These are phyloP conservation scores for Xylariaceae sp. DNA, from an alignment of 2,329 filamentous ascomycete genomes.

Conservation along the genomic window DNA sequence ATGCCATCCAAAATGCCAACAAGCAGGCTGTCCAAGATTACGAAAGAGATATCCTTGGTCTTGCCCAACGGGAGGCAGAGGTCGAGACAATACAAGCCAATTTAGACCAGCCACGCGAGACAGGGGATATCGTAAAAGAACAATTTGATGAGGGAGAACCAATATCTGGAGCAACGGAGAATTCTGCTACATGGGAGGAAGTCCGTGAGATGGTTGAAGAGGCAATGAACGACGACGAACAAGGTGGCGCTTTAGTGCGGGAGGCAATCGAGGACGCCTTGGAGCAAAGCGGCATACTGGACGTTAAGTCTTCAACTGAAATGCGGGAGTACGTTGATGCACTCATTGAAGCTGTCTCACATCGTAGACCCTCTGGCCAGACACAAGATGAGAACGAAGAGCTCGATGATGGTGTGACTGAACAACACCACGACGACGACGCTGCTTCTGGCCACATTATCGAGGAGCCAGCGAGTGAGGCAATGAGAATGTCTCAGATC, in stretches of 20 bases:
- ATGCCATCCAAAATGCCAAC: constrained; percentile 66
- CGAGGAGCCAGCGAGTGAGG: constrained; percentile 3
- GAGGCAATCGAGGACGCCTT: constrained; percentile 54
- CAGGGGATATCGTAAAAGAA: constrained; percentile 9
- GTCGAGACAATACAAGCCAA: constrained; percentile 23
- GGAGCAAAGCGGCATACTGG: constrained; percentile 50
- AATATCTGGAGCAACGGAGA: constrained; percentile 26
- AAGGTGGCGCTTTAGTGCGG: constrained; percentile 47
- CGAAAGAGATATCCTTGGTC: constrained; percentile 58
- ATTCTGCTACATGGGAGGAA: constrained; percentile 47
- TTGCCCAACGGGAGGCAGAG: constrained; percentile 34
- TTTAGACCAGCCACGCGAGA: constrained; percentile 19
- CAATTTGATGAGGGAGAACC: constrained; percentile 3
- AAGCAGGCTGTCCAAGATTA: constrained; percentile 64
- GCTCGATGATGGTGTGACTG: constrained; percentile 7
- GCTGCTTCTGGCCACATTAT: not conserved
- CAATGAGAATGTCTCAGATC: not conserved
- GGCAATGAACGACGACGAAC: constrained; percentile 54
- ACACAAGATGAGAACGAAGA: constrained; percentile 1
- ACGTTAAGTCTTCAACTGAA: constrained; percentile 42
- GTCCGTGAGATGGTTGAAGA: constrained; percentile 53
- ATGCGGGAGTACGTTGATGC: constrained; percentile 46
- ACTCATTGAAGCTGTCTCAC: constrained; percentile 46
- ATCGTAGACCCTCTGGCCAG: constrained; percentile 18
- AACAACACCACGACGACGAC: too few species aligned